Conservation (phyloP, 257 asterid genomes). For the Ilex asprella region DNA sequence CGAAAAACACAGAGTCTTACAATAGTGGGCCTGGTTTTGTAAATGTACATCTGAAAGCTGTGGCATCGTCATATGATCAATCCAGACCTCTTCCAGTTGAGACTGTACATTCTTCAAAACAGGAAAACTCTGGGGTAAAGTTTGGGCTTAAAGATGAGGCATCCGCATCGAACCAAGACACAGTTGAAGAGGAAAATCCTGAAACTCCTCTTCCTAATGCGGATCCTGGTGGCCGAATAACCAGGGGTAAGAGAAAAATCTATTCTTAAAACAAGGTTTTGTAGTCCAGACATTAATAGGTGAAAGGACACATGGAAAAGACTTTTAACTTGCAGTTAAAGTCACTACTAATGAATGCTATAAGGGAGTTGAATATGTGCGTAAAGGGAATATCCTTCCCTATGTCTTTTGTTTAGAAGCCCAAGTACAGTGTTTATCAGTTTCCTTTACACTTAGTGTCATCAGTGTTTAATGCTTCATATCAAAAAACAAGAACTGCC, state of each 20-base stretch:
- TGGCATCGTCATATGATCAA: neutral
- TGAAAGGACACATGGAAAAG: too few relatives aligned
- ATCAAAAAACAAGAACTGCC: too few relatives aligned
- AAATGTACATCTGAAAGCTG: neutral
- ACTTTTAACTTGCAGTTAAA: too few relatives aligned
- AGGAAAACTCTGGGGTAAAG: constrained; percentile 46
- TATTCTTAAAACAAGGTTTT: neutral
- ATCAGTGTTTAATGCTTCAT: too few relatives aligned
- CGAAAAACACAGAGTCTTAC: constrained; percentile 52
- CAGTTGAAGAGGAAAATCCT: constrained; percentile 37
- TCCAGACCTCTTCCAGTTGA: neutral
- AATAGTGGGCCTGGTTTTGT: constrained; percentile 8
- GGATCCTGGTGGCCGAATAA: constrained; percentile 39
- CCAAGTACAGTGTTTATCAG: too few relatives aligned
- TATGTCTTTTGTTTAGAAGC: too few relatives aligned
- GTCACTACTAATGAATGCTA: too few relatives aligned
- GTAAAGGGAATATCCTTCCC: too few relatives aligned
- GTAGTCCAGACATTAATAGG: neutral
- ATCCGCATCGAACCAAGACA: constrained; percentile 41
- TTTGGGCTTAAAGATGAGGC: constrained; percentile 34
- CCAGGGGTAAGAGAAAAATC: constrained; percentile 33
- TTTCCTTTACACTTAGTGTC: too few relatives aligned
- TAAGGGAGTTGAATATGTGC: too few relatives aligned
- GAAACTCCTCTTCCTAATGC: constrained; percentile 30
- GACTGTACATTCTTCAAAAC: constrained; percentile 14